These are phyloP conservation scores for Takakia lepidozioides DNA, from an alignment of 225 moss, liverwort and hornwort species.

Conservation along the genomic window DNA sequence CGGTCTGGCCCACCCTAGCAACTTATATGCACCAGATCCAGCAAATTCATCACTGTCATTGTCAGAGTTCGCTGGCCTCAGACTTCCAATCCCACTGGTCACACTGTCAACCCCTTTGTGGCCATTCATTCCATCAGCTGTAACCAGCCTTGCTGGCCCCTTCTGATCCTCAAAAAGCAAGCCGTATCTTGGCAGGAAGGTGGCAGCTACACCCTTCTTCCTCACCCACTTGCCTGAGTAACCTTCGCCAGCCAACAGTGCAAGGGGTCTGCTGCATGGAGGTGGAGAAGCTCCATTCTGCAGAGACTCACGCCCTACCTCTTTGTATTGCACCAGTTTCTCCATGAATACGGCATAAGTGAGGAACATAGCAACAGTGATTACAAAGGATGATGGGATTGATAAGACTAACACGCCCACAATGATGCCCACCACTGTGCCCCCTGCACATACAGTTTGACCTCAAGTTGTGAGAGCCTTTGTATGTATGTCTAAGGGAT, in stretches of 20 bases:
- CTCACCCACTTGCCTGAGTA: constrained; percentile 65
- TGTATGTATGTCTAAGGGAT: no score
- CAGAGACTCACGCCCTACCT: constrained; percentile 26
- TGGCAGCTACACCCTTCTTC: constrained; percentile 32
- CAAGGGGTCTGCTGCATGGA: constrained; percentile 23
- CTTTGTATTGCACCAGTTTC: constrained; percentile 64
- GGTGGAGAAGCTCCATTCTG: constrained; percentile 13
- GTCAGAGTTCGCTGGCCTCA: constrained; percentile 44
- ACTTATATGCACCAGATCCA: constrained; percentile 25
- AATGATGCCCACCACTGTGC: constrained; percentile 62
- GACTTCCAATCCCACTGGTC: no score
- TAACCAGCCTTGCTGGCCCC: constrained; percentile 65
- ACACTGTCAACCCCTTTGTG: no score
- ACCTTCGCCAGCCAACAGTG: constrained; percentile 47
- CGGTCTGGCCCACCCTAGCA: constrained; percentile 53
- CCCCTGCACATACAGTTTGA: constrained; percentile 48
- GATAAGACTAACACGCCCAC: constrained; percentile 61
- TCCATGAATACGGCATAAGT: constrained; percentile 48
- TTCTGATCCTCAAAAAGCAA: constrained; percentile 89
- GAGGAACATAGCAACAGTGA: constrained; percentile 57
- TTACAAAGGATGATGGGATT: constrained; percentile 47
- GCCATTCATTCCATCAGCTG: constrained; percentile 31
- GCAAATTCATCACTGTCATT: constrained; percentile 52
- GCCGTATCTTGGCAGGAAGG: constrained; percentile 71
- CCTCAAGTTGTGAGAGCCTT: no score